Evolutionary conservation across 2,329 filamentous ascomycete genomes (phyloP), one percentile per base, ranked within the genome.

Genomic region (Aspergillus intermedius): DNA sequence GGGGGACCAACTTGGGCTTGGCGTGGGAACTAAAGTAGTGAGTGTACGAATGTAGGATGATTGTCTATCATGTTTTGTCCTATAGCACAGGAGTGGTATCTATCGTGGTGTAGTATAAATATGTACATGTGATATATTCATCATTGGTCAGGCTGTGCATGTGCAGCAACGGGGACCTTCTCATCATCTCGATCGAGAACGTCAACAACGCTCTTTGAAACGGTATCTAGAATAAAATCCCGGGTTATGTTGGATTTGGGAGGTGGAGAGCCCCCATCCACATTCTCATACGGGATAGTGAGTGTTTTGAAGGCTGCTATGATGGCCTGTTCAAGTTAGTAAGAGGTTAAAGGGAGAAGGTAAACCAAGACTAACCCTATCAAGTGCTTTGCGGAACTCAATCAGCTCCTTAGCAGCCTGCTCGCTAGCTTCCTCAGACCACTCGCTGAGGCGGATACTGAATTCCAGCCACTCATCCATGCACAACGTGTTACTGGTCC

Each of bases 401-500:
- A 70, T 47, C 7, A 71, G 35, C 8, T 63, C 55, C 41, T 60
- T 64, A 4, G 54, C 54, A 13, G 54, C 53, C 10, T 46, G 45
- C 13, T 54, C 39, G n/a, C 45, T 25, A 15, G 30, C 17, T 2
- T 48, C 15, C 5, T 23, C 19, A 8, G 45, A 19, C 10, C 39
- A 37, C 15, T 57, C 52, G 4, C 42, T 46, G 0, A 50, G 48
- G 7, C 53, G 39, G 17, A 69, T 48, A 19, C 49, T 53, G 41
- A 70, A 64, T 2, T 58, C 58, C 7, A 71, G 52, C 67, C 69
- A 73, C 2, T 55, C 58, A 42, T 71, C 67, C 56, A 71, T 62
- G 6, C 55, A 49, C 15, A 72, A 34, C 1, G 41, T 48, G 3
- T 59, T 49, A 12, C 40, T 50, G 5, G 50, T 51, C n/a, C 49